Evolutionary conservation across 2,329 filamentous ascomycete genomes (phyloP).

Genomic region (Orbilia blumenaviensis): DNA sequence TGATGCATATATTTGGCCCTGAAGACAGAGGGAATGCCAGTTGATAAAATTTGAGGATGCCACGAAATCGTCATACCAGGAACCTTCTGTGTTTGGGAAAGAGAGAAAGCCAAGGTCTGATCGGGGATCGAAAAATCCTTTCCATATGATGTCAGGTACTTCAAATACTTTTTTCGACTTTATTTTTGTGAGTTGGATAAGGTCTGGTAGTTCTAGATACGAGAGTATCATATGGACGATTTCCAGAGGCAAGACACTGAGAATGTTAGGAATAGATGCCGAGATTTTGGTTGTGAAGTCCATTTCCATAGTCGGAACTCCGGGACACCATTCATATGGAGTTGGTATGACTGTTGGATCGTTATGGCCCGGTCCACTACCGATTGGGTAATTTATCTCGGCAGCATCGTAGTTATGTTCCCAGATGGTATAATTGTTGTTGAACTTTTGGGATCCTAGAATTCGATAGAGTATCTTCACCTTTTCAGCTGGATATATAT

Average conservation of each 20-base stretch:
- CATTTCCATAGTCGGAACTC: no score
- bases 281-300: no score
- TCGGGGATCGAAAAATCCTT: neutral
- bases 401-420: neutral
- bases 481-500: neutral
- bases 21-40: neutral
- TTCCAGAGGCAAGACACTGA: neutral
- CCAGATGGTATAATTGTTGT: neutral
- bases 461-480: neutral
- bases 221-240: neutral
- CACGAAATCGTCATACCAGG: neutral
- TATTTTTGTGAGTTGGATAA: neutral
- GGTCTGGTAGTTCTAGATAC: neutral
- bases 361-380: neutral
- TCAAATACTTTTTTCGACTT: neutral
- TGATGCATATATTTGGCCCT: neutral
- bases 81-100: neutral
- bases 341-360: neutral
- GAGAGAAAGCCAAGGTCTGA: conserved; percentile 2
- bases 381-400: neutral
- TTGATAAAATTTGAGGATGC: neutral
- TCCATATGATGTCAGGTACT: neutral
- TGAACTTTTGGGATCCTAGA: neutral
- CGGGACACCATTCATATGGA: neutral
- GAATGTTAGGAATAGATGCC: neutral